Conservation (phyloP, 2,329 filamentous ascomycete genomes). For the Paecilomyces sp. region DNA sequence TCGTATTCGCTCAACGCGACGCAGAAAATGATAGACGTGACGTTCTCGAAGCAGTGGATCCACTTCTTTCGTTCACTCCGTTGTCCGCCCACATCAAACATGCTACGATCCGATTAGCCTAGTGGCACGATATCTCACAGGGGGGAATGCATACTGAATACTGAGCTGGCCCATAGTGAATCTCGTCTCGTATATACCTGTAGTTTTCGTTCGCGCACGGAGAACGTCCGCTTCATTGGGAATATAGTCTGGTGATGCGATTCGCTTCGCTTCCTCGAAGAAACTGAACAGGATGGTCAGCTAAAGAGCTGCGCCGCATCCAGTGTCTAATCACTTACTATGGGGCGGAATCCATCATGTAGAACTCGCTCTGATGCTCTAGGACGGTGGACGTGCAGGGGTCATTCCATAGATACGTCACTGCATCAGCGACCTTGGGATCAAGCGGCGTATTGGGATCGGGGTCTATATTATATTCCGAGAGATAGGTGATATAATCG, state of each 20-base stretch:
- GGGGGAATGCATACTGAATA: constrained; percentile 72
- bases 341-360: constrained; percentile 97
- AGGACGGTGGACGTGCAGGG: constrained; percentile 73
- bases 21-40: constrained; percentile 99
- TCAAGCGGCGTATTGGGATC: constrained; percentile 84
- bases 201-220: constrained; percentile 93
- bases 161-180: constrained; percentile 98
- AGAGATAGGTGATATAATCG: constrained; percentile 69
- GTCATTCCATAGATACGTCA: constrained; percentile 85
- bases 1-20: constrained; percentile 98
- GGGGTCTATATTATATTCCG: constrained; percentile 83
- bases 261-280: constrained; percentile 85
- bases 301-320: constrained; percentile 10
- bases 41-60: constrained; percentile 99
- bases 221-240: constrained; percentile 93
- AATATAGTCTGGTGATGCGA: constrained; percentile 77
- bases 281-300: constrained; percentile 55
- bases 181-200: constrained; percentile 96
- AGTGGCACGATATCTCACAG: constrained; percentile 4
- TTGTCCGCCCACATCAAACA: constrained; percentile 98
- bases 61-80: constrained; percentile 98
- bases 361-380: constrained; percentile 95
- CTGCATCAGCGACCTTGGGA: constrained; percentile 69
- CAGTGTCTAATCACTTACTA: constrained; percentile 58
- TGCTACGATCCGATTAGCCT: constrained; percentile 49